phyloP scores from a whole-genome alignment of 1,284 basidiomycete species.

The Apiotrichum siamense region DNA sequence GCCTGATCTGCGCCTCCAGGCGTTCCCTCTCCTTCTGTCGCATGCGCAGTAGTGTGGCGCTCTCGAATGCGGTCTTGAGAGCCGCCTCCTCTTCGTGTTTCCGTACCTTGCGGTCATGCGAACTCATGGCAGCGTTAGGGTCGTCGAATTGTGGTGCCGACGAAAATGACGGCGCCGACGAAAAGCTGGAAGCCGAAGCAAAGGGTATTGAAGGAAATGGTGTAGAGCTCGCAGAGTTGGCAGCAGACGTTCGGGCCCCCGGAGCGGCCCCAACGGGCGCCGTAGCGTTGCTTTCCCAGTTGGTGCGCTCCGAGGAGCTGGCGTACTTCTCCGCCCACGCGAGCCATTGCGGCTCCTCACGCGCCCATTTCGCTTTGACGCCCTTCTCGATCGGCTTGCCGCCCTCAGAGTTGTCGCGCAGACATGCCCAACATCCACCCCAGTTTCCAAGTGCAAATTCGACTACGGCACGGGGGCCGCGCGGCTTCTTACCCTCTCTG shows the following conservation, averaged over 20 bases:
- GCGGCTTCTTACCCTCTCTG: conserved; percentile 39
- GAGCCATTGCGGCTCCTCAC: conserved; percentile 65
- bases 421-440: conserved; percentile 46
- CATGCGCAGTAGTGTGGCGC: conserved; percentile 70
- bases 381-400: conserved; percentile 50
- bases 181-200: background rate
- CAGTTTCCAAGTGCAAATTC: conserved; percentile 48
- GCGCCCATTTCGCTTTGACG: conserved; percentile 61
- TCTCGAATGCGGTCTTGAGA: conserved; percentile 60
- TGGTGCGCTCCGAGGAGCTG: background rate
- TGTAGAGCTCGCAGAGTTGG: background rate
- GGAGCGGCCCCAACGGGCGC: background rate
- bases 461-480: conserved; percentile 48
- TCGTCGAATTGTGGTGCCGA: conserved; percentile 20
- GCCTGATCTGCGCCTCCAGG: conserved; percentile 63
- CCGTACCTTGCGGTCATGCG: conserved; percentile 10
- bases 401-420: conserved; percentile 29
- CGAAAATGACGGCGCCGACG: background rate
- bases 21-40: conserved; percentile 58
- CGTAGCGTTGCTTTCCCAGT: background rate
- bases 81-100: conserved; percentile 46
- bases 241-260: conserved; percentile 1
- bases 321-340: conserved; percentile 55
- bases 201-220: conserved; percentile 19
- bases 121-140: conserved; percentile 1